Evolutionary conservation across 352 stramenopile species (phyloP).

Genomic region (Phytopythium delawarense): DNA sequence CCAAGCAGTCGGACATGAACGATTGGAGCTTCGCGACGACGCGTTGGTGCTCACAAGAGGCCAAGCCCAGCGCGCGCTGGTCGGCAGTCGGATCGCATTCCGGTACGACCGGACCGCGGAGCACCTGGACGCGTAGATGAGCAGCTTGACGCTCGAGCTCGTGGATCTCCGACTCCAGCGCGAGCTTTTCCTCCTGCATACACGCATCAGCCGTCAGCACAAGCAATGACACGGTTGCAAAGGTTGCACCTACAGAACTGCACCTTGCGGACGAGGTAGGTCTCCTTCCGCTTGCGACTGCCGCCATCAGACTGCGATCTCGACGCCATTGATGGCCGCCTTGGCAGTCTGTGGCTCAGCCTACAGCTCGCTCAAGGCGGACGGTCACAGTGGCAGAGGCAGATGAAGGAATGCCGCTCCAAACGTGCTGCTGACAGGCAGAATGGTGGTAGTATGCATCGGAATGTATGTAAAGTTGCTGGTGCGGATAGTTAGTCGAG

Average conservation of each 20-base stretch:
- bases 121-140: not conserved
- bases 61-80: constrained; percentile 12
- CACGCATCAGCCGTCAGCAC: not conserved
- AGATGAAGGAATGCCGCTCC: too few species aligned
- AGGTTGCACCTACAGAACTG: too few species aligned
- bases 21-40: constrained; percentile 17
- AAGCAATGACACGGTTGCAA: too few species aligned
- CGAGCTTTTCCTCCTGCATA: constrained; percentile 16
- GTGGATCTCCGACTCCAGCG: constrained; percentile 15
- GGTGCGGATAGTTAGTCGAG: too few species aligned
- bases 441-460: too few species aligned
- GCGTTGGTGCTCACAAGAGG: constrained; percentile 15
- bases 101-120: not conserved
- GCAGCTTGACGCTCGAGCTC: constrained; percentile 11
- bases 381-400: too few species aligned
- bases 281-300: constrained; percentile 6
- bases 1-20: constrained; percentile 15
- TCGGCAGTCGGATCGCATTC: not conserved
- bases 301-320: too few species aligned
- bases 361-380: not conserved
- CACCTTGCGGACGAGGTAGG: constrained; percentile 8
- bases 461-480: too few species aligned
- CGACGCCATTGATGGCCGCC: not conserved
- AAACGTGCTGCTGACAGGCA: too few species aligned
- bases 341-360: not conserved